Base-by-base conservation (phyloP, 352 stramenopile species). In the Globisporangium cystogenes region DNA sequence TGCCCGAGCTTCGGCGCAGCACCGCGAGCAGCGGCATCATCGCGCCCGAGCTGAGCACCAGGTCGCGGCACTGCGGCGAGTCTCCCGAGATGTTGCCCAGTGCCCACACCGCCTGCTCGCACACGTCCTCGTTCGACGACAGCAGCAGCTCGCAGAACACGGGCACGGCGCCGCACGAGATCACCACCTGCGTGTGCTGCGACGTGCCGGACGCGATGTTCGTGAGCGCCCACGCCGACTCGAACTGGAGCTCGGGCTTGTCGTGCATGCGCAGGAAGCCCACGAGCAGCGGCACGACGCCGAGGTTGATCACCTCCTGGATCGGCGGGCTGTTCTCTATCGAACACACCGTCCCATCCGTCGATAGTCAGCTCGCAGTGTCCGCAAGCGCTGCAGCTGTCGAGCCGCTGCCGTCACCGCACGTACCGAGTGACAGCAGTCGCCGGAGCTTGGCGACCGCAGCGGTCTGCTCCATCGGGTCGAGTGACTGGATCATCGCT, bases 71-170 rank as follows among this genome's bases (percentile, higher is more conserved):
- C 47, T 97, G 81, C 21, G 95, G 90, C 16, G 92, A 99, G 72
- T 99, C 98, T 31, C 97, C 97, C n/a, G 97, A 95, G 67, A 99
- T 99, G 70, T 99, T 99, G 48, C 97, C 97, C 11, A 99, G 73
- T 15, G 97, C 97, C 98, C 98, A 99, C 11, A 99, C 95, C 1
- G 86, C 87, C 51, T 97, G 90, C 64, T 99, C 97, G 18, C 96
- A 87, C 7, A 99, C 96, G 62, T 99, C 96, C 60, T 99, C 96
- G 66, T 99, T 99, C 7, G 93, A 85, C 41, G 90, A 98, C 24
- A 96, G 68, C 1, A 99, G 68, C 36, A 99, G 68, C 44, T 93
- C 76, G 21, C 98, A 97, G 64, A 99, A 98, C 54, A 98, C 91
- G 20, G 96, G 95, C 23, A 99, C 95, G 0, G 97, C 97, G 42